Evolutionary conservation across 2,329 filamentous ascomycete genomes (phyloP).

Genomic region (Nemania serpens): DNA sequence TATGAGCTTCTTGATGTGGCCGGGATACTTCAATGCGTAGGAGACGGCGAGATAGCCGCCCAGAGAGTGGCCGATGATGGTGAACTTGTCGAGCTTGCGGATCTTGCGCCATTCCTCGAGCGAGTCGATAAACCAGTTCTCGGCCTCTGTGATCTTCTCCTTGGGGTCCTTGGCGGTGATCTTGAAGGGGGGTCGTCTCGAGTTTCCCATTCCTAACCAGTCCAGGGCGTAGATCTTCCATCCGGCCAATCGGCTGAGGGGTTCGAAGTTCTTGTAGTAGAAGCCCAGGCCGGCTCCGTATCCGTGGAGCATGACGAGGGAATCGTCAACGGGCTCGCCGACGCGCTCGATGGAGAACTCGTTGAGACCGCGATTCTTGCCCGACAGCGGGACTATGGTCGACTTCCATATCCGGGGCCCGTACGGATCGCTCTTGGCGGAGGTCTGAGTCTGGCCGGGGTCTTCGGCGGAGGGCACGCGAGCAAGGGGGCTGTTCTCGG

Average conservation of each 20-base stretch:
- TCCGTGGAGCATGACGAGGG: conserved; percentile 92
- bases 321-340: conserved; percentile 79
- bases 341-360: conserved; percentile 89
- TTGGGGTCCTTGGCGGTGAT: conserved; percentile 81
- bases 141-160: conserved; percentile 83
- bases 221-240: conserved; percentile 96
- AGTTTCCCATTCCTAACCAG: conserved; percentile 92
- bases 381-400: conserved; percentile 80
- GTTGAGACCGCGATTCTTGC: conserved; percentile 86
- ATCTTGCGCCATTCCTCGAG: conserved; percentile 94
- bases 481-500: conserved; percentile 44
- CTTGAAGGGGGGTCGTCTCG: conserved; percentile 79
- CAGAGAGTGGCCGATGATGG: conserved; percentile 87
- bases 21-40: conserved; percentile 95
- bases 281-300: conserved; percentile 96
- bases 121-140: conserved; percentile 94
- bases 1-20: conserved; percentile 92
- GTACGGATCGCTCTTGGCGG: conserved; percentile 70
- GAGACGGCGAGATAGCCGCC: conserved; percentile 94
- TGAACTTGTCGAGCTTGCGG: conserved; percentile 90
- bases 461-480: conserved; percentile 44
- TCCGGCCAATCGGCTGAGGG: conserved; percentile 74
- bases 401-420: conserved; percentile 87
- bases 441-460: conserved; percentile 50
- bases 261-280: conserved; percentile 98